Conservation (phyloP, 2,329 filamentous ascomycete species). For the Monosporascus sp. region DNA sequence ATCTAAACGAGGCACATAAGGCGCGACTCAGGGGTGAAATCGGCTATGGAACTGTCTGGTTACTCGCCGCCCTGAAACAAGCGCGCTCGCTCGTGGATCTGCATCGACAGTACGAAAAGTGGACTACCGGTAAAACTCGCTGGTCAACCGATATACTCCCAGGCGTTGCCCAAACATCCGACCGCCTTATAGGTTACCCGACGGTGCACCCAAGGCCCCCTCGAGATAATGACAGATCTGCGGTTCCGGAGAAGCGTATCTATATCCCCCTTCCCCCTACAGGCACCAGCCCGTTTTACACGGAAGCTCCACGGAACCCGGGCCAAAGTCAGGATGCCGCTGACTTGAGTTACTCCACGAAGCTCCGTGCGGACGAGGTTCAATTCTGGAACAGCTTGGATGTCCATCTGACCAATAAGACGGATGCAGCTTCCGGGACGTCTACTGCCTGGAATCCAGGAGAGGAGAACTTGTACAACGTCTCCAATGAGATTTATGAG, state of each 20-base stretch:
- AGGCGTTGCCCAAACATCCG: conserved; percentile 2
- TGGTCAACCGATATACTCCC: conserved; percentile 18
- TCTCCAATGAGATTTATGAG: conserved; percentile 27
- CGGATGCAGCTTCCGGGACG: too few relatives aligned
- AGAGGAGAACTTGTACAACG: conserved; percentile 25
- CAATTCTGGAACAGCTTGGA: conserved; percentile 2
- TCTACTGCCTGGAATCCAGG: not conserved
- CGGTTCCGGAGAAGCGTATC: conserved; percentile 12
- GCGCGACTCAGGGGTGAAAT: conserved; percentile 17
- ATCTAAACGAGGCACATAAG: conserved; percentile 27
- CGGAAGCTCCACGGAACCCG: not conserved
- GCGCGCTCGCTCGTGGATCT: conserved; percentile 16
- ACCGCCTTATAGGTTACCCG: conserved; percentile 19
- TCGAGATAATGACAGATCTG: conserved; percentile 7
- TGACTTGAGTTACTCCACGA: not conserved
- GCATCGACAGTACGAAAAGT: conserved; percentile 12
- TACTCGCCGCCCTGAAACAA: conserved; percentile 15
- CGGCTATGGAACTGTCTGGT: conserved; percentile 12
- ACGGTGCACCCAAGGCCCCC: conserved; percentile 11
- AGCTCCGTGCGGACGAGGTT: conserved; percentile 4
- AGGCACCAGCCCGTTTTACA: not conserved
- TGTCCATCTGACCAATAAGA: too few relatives aligned
- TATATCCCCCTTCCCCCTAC: conserved; percentile 1
- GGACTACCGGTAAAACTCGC: conserved; percentile 9
- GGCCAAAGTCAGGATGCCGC: conserved; percentile 1